phyloP scores from a whole-genome alignment of 2,329 filamentous ascomycete genomes.

The Aspergillus pseudoterreus region DNA sequence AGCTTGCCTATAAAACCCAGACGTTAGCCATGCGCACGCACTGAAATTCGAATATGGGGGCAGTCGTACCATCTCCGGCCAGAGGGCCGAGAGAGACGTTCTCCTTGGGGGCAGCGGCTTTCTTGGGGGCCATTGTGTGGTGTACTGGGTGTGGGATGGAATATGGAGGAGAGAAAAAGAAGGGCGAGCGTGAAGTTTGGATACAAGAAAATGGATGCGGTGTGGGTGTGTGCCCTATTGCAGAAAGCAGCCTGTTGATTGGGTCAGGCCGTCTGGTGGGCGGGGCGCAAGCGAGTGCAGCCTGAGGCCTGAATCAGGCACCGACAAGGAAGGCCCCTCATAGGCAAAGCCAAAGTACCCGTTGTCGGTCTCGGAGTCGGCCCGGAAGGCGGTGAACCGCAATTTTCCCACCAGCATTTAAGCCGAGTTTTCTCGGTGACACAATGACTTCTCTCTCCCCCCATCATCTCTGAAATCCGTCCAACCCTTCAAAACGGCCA shows the following conservation, averaged over 20 bases:
- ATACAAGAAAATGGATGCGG: conserved; percentile 23
- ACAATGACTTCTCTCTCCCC: neutral
- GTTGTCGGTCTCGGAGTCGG: conserved; percentile 18
- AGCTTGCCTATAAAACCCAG: conserved; percentile 67
- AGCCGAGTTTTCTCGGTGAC: conserved; percentile 11
- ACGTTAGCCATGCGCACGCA: conserved; percentile 7
- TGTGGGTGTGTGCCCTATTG: conserved; percentile 39
- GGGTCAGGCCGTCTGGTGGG: conserved; percentile 12
- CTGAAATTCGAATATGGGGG: neutral
- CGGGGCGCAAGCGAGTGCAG: conserved; percentile 26
- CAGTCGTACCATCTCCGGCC: conserved; percentile 79
- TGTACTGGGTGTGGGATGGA: conserved; percentile 42
- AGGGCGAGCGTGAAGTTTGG: conserved; percentile 14
- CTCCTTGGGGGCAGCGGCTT: conserved; percentile 75
- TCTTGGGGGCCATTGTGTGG: conserved; percentile 87
- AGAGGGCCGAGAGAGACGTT: conserved; percentile 98
- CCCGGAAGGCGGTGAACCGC: conserved; percentile 25
- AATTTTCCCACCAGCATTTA: conserved; percentile 23
- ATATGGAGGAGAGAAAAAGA: conserved; percentile 30
- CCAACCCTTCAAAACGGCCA: neutral
- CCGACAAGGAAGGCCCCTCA: neutral
- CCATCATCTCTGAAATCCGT: neutral
- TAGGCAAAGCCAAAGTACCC: too few species aligned
- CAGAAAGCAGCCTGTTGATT: conserved; percentile 23
- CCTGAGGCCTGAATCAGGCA: conserved; percentile 11